Percentiles rank a stretch among this genome's conserved stretches.
Evolutionary conservation across 257 asterid species (phyloP).

Genomic region (Striga asiatica): DNA sequence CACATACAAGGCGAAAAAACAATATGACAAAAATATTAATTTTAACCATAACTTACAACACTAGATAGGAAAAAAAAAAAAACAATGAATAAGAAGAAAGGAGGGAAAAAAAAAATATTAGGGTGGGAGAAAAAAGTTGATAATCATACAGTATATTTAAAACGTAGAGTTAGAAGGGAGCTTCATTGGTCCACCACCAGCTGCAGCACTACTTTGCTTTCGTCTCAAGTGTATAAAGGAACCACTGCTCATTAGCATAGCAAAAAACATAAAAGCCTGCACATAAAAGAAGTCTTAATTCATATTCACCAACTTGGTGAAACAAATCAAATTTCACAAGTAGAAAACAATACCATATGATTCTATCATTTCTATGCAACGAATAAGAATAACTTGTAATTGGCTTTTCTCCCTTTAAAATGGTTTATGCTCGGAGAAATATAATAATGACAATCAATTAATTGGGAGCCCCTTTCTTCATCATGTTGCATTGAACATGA

Average conservation of each 20-base stretch:
- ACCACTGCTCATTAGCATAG: conserved; percentile 62
- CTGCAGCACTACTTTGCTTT: conserved; percentile 33
- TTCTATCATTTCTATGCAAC: too few relatives aligned
- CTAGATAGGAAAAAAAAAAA: neutral
- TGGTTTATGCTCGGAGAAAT: too few relatives aligned
- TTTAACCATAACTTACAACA: conserved; percentile 14
- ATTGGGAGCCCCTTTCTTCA: too few relatives aligned
- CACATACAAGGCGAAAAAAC: conserved; percentile 7
- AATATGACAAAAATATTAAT: neutral
- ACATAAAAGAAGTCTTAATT: conserved; percentile 8
- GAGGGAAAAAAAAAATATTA: neutral
- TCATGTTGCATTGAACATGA: too few relatives aligned
- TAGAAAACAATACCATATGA: too few relatives aligned
- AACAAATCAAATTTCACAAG: neutral
- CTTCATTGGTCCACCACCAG: conserved; percentile 52
- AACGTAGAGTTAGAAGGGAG: conserved; percentile 64
- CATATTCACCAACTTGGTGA: too few relatives aligned
- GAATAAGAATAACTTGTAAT: too few relatives aligned
- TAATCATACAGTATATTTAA: conserved; percentile 15
- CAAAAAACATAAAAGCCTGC: conserved; percentile 57
- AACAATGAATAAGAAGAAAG: too few relatives aligned
- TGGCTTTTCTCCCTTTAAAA: too few relatives aligned
- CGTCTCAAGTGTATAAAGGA: conserved; percentile 60
- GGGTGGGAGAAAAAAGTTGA: neutral
- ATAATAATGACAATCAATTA: too few relatives aligned